Evolutionary conservation across 2,329 filamentous ascomycete genomes (phyloP).

Genomic region (Penicillium sp.): DNA sequence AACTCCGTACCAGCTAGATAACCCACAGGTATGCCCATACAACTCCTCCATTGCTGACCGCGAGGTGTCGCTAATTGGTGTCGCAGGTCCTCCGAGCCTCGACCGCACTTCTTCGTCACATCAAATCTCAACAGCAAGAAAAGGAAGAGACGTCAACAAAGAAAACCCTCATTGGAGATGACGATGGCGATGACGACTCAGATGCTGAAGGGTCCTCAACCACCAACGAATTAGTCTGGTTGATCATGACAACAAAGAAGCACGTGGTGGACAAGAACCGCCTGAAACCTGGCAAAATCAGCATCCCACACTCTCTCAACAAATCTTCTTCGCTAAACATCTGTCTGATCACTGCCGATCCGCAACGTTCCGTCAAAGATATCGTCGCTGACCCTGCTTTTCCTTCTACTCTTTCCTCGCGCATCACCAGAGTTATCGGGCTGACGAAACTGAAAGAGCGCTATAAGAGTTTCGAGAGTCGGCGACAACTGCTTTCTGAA

Average conservation of each 20-base stretch:
- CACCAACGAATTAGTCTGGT: slow-evolving; percentile 55
- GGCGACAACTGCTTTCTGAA: slow-evolving; percentile 75
- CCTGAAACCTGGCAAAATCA: slow-evolving; percentile 79
- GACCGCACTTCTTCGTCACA: slow-evolving; percentile 55
- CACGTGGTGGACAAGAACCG: slow-evolving; percentile 68
- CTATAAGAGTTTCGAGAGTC: slow-evolving; percentile 83
- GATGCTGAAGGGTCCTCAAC: slow-evolving; percentile 42
- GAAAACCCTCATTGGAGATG: slow-evolving; percentile 51
- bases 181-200: slow-evolving; percentile 42
- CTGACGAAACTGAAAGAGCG: slow-evolving; percentile 81
- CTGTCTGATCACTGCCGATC: slow-evolving; percentile 80
- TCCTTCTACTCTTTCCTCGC: slow-evolving; percentile 61
- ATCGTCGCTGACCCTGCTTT: slow-evolving; percentile 71
- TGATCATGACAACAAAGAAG: slow-evolving; percentile 62
- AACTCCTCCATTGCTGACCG: neutral
- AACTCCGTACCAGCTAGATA: slow-evolving; percentile 47
- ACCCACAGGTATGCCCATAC: slow-evolving; percentile 37
- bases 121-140: slow-evolving; percentile 48
- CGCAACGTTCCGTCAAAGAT: slow-evolving; percentile 86
- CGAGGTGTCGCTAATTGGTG: neutral
- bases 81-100: slow-evolving; percentile 56
- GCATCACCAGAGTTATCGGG: slow-evolving; percentile 74
- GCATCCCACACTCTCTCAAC: slow-evolving; percentile 72
- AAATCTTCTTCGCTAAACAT: slow-evolving; percentile 63
- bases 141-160: slow-evolving; percentile 49